Evolutionary conservation across 306 rosid genomes (phyloP), one percentile per base, ranked within the genome.

Genomic region (Prinsepia uniflora): DNA sequence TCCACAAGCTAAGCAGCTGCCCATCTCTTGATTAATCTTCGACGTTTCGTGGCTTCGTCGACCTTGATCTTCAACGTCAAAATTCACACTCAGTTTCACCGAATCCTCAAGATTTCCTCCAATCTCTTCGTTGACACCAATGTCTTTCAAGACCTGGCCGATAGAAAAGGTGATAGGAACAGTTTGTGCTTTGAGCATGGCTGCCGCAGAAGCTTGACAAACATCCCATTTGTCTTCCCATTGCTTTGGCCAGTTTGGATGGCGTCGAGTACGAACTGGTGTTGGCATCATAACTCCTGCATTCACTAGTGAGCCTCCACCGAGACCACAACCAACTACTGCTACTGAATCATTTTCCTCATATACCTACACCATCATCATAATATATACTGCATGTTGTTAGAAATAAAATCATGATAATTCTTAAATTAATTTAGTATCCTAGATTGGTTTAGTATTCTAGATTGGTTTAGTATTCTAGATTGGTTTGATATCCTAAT

Each of bases 221-320:
- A n/a, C 22, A 22, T 63, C 39, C 79, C 83, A 79, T 56, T 79
- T 74, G 52, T 61, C 41, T 64, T 74, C 83, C 83, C 83, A 79
- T 70, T 74, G 79, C 13, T 42, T 74, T 79, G 83, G 83, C 79
- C 83, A 79, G 45, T 70, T 74, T 11, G 73, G 68, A 69, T 74
- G 61, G 50, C 73, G 54, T 70, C 83, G 64, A 10, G 71, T 72
- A 5, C 65, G 57, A 65, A 64, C 75, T 40, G 76, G 76, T 70
- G 79, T 56, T 10, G 83, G 69, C 62, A 79, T 14, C 72, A 74
- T 79, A 55, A 79, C 76, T 69, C 79, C 83, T 20, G 83, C 79
- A 57, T 79, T 79, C 56, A 69, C 72, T 11, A 79, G 69, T 42
- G 76, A 79, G 47, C 83, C 79, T 69, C 83, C 83, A 71, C 83